These are phyloP conservation scores for Rhizopogon vulgaris DNA, from an alignment of 768 basidiomycete genomes.

Conservation along the genomic window DNA sequence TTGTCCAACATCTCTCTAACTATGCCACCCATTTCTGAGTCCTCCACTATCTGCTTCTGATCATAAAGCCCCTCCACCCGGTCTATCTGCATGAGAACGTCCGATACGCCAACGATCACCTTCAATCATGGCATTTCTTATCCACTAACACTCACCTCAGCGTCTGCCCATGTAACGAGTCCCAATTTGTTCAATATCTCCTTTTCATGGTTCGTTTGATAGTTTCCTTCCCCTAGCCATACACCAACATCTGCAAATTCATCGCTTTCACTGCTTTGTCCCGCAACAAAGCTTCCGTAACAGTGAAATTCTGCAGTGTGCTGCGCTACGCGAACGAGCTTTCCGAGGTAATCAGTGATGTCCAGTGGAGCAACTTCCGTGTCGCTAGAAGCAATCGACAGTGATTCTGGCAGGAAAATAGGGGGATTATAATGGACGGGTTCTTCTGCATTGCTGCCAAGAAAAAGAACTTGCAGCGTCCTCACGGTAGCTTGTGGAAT, in stretches of 20 bases:
- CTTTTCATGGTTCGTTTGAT: slow-evolving; percentile 22
- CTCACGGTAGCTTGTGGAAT: not conserved
- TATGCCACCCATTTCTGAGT: not conserved
- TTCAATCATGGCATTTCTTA: not conserved
- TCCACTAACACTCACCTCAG: slow-evolving; percentile 6
- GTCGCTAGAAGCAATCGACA: not conserved
- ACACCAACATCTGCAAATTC: slow-evolving; percentile 49
- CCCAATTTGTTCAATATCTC: slow-evolving; percentile 30
- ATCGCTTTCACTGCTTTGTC: slow-evolving; percentile 49
- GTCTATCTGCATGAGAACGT: not conserved
- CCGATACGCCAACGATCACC: not conserved
- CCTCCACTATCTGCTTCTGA: not conserved
- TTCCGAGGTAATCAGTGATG: slow-evolving; percentile 5
- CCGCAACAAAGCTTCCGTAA: slow-evolving; percentile 49
- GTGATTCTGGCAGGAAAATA: slow-evolving; percentile 9
- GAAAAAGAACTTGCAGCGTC: not conserved
- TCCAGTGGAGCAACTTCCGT: slow-evolving; percentile 4
- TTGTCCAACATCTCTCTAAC: not conserved
- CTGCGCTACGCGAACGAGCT: slow-evolving; percentile 35
- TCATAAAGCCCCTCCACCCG: not conserved
- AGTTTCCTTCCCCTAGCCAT: slow-evolving; percentile 42
- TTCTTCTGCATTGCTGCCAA: not conserved
- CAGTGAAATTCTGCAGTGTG: slow-evolving; percentile 32
- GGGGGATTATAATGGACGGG: not conserved
- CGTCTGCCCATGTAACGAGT: slow-evolving; percentile 17